phyloP scores from a whole-genome alignment of 2,329 filamentous ascomycete species.

The Colletotrichum viniferum region DNA sequence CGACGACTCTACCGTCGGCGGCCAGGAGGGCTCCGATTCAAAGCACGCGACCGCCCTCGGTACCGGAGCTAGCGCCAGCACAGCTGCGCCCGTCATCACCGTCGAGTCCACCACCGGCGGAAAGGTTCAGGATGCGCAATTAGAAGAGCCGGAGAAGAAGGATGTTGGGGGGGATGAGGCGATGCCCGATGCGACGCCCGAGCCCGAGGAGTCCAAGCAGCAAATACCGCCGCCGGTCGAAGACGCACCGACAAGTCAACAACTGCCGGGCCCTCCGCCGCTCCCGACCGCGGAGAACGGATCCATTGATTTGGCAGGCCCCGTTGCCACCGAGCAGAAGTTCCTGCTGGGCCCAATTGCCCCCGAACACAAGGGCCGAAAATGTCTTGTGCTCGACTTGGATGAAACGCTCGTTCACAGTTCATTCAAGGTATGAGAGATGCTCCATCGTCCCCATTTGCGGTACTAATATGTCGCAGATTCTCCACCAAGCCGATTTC shows the following conservation, averaged over 20 bases:
- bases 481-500: slow-evolving; percentile 96
- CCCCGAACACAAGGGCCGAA: slow-evolving; percentile 82
- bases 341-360: slow-evolving; percentile 83
- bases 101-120: slow-evolving; percentile 19
- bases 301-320: background rate
- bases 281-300: slow-evolving; percentile 31
- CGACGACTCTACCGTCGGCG: slow-evolving; percentile 47
- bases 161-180: slow-evolving; percentile 66
- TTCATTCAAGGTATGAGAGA: slow-evolving; percentile 83
- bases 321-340: slow-evolving; percentile 51
- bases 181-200: slow-evolving; percentile 67
- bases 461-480: slow-evolving; percentile 55
- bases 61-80: slow-evolving; percentile 32
- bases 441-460: background rate
- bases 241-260: slow-evolving; percentile 35
- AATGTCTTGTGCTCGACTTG: slow-evolving; percentile 93
- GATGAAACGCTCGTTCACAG: slow-evolving; percentile 98
- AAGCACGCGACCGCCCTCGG: slow-evolving; percentile 44
- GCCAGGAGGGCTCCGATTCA: slow-evolving; percentile 49
- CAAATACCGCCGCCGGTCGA: slow-evolving; percentile 43
- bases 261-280: slow-evolving; percentile 51
- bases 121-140: slow-evolving; percentile 26
- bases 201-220: slow-evolving; percentile 47
- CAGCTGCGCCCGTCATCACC: slow-evolving; percentile 47
- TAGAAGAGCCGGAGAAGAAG: slow-evolving; percentile 32